Percentiles rank a stretch among this genome's conserved stretches.
phyloP scores from a whole-genome alignment of 306 rosid species.

The Quercus wislizeni region DNA sequence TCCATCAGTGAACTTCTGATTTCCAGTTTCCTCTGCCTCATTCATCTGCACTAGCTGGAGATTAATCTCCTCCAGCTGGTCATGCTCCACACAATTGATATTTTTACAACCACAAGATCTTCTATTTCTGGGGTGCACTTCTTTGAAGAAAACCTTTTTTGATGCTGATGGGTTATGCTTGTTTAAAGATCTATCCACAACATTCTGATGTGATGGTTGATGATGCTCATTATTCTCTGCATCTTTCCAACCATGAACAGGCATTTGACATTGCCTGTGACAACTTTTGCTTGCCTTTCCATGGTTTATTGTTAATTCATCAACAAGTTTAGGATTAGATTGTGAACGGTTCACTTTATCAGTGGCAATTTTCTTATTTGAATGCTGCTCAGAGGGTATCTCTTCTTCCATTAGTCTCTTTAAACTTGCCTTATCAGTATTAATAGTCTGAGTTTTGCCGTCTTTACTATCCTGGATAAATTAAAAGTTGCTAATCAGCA shows the following conservation, averaged over 20 bases:
- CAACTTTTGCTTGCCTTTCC: constrained; percentile 11
- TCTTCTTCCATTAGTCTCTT: constrained; percentile 21
- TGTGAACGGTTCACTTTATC: not conserved
- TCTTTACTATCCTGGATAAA: constrained; percentile 22
- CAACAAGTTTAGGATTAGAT: constrained; percentile 6
- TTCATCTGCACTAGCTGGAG: constrained; percentile 26
- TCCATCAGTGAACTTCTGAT: constrained; percentile 41
- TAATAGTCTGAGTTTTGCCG: not conserved
- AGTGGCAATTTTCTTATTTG: not conserved
- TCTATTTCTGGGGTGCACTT: constrained; percentile 36
- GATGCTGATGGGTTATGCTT: constrained; percentile 22
- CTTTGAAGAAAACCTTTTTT: constrained; percentile 19
- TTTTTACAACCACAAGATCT: constrained; percentile 50
- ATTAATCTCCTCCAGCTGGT: constrained; percentile 24
- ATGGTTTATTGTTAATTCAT: constrained; percentile 17
- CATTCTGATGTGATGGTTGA: constrained; percentile 15
- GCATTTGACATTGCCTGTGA: constrained; percentile 12
- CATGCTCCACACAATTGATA: constrained; percentile 31
- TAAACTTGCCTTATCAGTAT: constrained; percentile 12
- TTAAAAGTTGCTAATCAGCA: constrained; percentile 10
- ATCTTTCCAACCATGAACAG: not conserved
- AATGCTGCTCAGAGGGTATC: not conserved
- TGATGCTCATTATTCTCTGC: constrained; percentile 9
- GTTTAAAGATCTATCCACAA: constrained; percentile 18
- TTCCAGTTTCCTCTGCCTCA: constrained; percentile 41